phyloP scores from a whole-genome alignment of 202 grass and related monocot genomes.

The Saccharum hybrid region DNA sequence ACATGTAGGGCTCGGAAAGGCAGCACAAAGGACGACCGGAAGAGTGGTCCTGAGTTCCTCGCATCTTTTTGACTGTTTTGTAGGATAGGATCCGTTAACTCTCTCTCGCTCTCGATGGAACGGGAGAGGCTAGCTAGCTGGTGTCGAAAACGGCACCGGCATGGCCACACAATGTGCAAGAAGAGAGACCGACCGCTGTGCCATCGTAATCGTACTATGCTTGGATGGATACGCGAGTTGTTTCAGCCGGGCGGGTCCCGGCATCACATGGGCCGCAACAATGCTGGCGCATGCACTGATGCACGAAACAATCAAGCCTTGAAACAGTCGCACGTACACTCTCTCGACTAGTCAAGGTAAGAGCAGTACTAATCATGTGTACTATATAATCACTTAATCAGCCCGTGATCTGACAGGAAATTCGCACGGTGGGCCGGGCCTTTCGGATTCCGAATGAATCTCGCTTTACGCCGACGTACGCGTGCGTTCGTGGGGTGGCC shows the following conservation, averaged over 20 bases:
- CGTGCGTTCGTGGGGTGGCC: background rate
- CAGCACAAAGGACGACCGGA: no score
- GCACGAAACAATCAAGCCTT: background rate
- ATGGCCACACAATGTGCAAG: background rate
- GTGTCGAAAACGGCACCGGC: background rate
- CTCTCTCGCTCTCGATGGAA: background rate
- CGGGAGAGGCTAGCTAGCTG: background rate
- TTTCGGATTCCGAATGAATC: conserved; percentile 9
- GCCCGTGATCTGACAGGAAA: conserved; percentile 31
- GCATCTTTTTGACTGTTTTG: background rate
- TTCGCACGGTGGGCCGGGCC: background rate
- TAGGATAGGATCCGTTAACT: background rate
- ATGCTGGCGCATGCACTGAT: background rate
- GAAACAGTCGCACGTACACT: background rate
- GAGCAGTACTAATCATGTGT: background rate
- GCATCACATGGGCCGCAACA: conserved; percentile 52
- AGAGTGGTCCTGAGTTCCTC: no score
- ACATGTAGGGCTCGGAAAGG: no score
- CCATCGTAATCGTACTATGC: conserved; percentile 31
- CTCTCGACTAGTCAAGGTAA: conserved; percentile 18
- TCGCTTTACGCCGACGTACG: background rate
- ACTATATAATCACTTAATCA: background rate
- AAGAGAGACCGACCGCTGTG: background rate
- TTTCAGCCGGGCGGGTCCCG: conserved; percentile 12
- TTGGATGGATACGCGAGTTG: background rate